A percentile compares a stretch with the other conserved stretches of the same genome.
These are phyloP conservation scores for Aspergillus tamarii DNA, from an alignment of 2,329 filamentous ascomycete species.

Conservation along the genomic window DNA sequence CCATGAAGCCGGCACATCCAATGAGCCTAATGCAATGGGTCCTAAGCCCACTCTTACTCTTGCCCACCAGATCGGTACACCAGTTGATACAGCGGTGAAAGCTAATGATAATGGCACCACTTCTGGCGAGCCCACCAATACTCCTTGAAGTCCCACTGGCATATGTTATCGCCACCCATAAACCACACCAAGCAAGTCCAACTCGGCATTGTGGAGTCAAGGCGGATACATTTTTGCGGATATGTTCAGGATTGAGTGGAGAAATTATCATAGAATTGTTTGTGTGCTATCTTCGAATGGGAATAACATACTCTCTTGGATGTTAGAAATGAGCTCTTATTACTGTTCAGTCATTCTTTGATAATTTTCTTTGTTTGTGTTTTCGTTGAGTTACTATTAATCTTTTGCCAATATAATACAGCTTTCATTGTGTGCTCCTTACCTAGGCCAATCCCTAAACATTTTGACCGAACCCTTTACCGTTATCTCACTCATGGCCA, in stretches of 20 bases:
- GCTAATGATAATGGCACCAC: neutral
- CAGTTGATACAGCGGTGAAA: no score
- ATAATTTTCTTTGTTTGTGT: neutral
- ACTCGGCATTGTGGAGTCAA: neutral
- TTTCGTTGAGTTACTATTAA: neutral
- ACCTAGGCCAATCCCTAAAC: no score
- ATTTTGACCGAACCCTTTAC: no score
- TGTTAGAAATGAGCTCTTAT: neutral
- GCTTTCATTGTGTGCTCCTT: no score
- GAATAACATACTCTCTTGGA: neutral
- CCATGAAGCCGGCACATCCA: neutral
- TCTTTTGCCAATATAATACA: no score
- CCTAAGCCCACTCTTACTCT: neutral
- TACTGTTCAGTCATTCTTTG: no score
- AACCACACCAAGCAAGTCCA: neutral
- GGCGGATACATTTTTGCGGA: accelerated
- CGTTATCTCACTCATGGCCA: no score
- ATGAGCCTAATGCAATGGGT: neutral
- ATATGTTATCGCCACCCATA: no score
- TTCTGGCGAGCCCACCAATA: neutral
- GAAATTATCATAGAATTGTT: neutral
- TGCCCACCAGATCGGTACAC: neutral
- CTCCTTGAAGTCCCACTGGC: neutral
- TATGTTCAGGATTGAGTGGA: neutral
- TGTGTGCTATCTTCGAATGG: neutral